A percentile compares a stretch with the other conserved stretches of the same genome.
Evolutionary conservation across 352 stramenopile species (phyloP).

Genomic region (Globisporangium spiculum): DNA sequence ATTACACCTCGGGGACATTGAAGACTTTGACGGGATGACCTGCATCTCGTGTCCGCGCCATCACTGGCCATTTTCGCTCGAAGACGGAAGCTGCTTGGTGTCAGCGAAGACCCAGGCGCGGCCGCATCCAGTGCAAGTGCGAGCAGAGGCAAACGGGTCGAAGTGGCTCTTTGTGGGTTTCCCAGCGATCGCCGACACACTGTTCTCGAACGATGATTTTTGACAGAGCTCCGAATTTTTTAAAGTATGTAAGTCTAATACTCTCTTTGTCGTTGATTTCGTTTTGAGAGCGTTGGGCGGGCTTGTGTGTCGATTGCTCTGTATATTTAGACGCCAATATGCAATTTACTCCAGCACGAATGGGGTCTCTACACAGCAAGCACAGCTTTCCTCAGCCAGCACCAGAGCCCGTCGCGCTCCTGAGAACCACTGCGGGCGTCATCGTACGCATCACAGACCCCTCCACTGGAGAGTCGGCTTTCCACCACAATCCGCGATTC

Average conservation of each 20-base stretch:
- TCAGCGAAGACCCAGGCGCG: slow-evolving; percentile 43
- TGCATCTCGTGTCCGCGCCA: slow-evolving; percentile 80
- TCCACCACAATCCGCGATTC: slow-evolving; percentile 46
- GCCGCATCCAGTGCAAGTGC: slow-evolving; percentile 61
- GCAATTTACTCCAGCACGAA: slow-evolving; percentile 5
- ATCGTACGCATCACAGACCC: slow-evolving; percentile 42
- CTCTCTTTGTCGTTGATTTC: not conserved
- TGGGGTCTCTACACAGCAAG: slow-evolving; percentile 39
- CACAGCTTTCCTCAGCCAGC: slow-evolving; percentile 20
- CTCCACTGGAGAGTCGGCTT: slow-evolving; percentile 25
- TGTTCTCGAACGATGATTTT: slow-evolving; percentile 81
- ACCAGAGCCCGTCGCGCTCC: slow-evolving; percentile 33
- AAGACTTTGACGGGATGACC: slow-evolving; percentile 69
- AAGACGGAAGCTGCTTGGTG: slow-evolving; percentile 69
- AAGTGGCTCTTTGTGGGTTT: slow-evolving; percentile 74
- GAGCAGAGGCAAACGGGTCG: slow-evolving; percentile 36
- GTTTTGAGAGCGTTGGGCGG: not conserved
- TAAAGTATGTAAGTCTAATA: slow-evolving; percentile 11
- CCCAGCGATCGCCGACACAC: slow-evolving; percentile 36
- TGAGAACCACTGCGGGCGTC: slow-evolving; percentile 44
- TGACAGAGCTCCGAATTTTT: slow-evolving; percentile 25
- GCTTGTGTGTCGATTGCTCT: not conserved
- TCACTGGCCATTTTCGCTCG: slow-evolving; percentile 80
- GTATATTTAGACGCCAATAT: slow-evolving; percentile 16
- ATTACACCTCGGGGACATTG: slow-evolving; percentile 84